Conservation (phyloP, 768 basidiomycete species). For the Pleurotus salmoneostramineus region DNA sequence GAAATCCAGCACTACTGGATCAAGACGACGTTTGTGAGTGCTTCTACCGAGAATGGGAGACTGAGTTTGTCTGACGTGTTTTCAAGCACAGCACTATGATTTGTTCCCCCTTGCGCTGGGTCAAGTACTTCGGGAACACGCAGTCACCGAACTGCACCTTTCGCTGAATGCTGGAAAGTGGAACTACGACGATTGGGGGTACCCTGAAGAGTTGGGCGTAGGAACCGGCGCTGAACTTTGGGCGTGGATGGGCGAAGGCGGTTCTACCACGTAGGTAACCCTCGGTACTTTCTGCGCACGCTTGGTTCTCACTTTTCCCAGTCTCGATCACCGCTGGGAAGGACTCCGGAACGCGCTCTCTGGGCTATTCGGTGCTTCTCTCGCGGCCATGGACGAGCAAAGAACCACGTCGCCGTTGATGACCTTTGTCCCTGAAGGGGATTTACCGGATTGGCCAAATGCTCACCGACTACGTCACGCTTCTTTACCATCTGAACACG, state of each 20-base stretch:
- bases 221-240: conserved; percentile 87
- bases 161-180: conserved; percentile 90
- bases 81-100: conserved; percentile 77
- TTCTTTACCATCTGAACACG: conserved; percentile 74
- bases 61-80: not conserved
- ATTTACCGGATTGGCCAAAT: conserved; percentile 40
- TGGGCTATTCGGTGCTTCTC: conserved; percentile 92
- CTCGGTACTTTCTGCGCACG: not conserved
- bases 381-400: conserved; percentile 72
- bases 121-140: conserved; percentile 82
- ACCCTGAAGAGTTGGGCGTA: conserved; percentile 71
- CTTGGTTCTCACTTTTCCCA: conserved; percentile 21
- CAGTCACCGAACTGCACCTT: conserved; percentile 84
- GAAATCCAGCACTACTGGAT: conserved; percentile 48
- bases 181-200: conserved; percentile 83
- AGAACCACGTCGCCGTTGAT: conserved; percentile 66
- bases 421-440: conserved; percentile 61
- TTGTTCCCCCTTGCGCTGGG: conserved; percentile 85
- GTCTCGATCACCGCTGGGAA: conserved; percentile 76
- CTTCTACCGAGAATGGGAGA: not conserved
- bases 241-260: conserved; percentile 85
- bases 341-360: conserved; percentile 86
- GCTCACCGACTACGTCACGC: conserved; percentile 69
- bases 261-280: conserved; percentile 39
- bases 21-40: conserved; percentile 46